Evolutionary conservation across 768 basidiomycete species (phyloP).

Genomic region (Boletus tomentosulus): DNA sequence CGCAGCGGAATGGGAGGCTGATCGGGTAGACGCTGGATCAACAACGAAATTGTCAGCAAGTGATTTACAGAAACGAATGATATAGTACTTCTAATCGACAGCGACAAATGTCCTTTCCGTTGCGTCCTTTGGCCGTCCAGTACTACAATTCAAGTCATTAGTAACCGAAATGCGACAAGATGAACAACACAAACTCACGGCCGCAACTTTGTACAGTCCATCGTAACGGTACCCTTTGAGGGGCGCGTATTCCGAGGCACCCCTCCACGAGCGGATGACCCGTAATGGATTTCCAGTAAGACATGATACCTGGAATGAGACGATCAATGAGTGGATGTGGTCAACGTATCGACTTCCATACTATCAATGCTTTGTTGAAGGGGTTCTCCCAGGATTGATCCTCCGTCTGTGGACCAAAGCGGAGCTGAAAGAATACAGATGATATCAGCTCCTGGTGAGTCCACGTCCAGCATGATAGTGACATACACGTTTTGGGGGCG

Average conservation of each 20-base stretch:
- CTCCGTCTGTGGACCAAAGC: constrained; percentile 18
- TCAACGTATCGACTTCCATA: constrained; percentile 1
- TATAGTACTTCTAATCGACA: constrained; percentile 22
- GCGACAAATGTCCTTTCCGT: constrained; percentile 20
- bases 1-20: constrained; percentile 23
- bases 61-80: neutral
- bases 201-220: constrained; percentile 25
- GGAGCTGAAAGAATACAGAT: constrained; percentile 4
- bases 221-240: constrained; percentile 27
- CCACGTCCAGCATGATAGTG: neutral
- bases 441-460: neutral
- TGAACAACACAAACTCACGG: constrained; percentile 9
- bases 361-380: constrained; percentile 17
- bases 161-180: neutral
- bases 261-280: constrained; percentile 23
- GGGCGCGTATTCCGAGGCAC: constrained; percentile 26
- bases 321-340: neutral
- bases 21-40: constrained; percentile 22
- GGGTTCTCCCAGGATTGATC: constrained; percentile 21
- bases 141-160: constrained; percentile 6
- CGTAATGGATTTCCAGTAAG: constrained; percentile 18
- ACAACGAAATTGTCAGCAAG: neutral
- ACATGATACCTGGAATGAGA: constrained; percentile 17
- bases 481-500: constrained; percentile 23
- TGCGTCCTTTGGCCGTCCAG: constrained; percentile 18